phyloP scores from a whole-genome alignment of 805 yeast species.

The Saturnispora galanensis region DNA sequence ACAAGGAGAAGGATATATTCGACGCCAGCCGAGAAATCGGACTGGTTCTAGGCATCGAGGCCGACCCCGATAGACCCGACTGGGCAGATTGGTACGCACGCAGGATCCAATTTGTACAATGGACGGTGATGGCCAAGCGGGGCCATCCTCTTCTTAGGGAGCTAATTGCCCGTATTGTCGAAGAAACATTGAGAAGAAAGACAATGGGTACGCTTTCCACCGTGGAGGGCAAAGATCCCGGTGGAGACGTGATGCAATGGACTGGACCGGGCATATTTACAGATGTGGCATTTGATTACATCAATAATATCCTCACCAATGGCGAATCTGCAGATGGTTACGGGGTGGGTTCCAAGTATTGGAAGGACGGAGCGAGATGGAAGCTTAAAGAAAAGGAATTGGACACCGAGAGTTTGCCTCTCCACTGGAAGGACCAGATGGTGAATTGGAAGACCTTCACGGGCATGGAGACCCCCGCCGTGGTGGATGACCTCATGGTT shows the following conservation, averaged over 20 bases:
- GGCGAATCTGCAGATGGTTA: slow-evolving; percentile 26
- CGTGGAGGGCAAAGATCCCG: slow-evolving; percentile 50
- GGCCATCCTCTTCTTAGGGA: slow-evolving; percentile 90
- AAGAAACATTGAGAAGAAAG: slow-evolving; percentile 54
- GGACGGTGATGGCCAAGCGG: slow-evolving; percentile 84
- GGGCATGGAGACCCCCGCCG: slow-evolving; percentile 42
- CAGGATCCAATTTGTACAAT: slow-evolving; percentile 89
- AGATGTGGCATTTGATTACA: slow-evolving; percentile 69
- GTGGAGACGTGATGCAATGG: slow-evolving; percentile 84
- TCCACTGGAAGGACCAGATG: slow-evolving; percentile 16
- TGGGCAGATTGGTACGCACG: slow-evolving; percentile 93
- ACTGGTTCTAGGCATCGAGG: slow-evolving; percentile 83
- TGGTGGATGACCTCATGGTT: slow-evolving; percentile 58
- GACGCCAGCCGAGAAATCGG: slow-evolving; percentile 61
- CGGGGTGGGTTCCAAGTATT: slow-evolving; percentile 25
- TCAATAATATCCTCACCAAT: slow-evolving; percentile 46
- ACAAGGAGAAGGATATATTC: neutral
- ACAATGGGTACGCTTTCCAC: slow-evolving; percentile 35
- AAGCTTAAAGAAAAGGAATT: slow-evolving; percentile 17
- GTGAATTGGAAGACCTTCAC: slow-evolving; percentile 61
- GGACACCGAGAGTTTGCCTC: slow-evolving; percentile 18
- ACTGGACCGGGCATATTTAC: slow-evolving; percentile 97
- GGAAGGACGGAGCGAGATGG: slow-evolving; percentile 18
- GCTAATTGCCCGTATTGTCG: slow-evolving; percentile 68
- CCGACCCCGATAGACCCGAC: slow-evolving; percentile 92